These are phyloP conservation scores for Nicotiana knightiana DNA, from an alignment of 257 asterid species.

Conservation along the genomic window DNA sequence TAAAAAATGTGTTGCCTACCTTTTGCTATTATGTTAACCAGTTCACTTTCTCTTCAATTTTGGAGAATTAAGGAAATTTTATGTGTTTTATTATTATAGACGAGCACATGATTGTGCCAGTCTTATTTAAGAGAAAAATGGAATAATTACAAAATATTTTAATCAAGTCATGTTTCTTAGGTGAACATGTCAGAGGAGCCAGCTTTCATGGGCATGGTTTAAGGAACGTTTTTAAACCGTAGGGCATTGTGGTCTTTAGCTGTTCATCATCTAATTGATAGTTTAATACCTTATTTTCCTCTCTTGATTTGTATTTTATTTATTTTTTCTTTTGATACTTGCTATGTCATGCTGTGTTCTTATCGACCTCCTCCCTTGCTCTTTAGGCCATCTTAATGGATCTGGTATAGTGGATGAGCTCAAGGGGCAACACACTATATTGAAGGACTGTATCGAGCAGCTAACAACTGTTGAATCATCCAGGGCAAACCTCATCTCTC, in stretches of 20 bases:
- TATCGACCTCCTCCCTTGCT: background rate
- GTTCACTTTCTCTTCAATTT: background rate
- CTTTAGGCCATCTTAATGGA: slow-evolving; percentile 30
- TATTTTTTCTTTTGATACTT: background rate
- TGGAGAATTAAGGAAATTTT: background rate
- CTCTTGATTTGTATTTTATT: background rate
- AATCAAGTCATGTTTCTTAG: background rate
- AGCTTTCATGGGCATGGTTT: background rate
- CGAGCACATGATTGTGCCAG: background rate
- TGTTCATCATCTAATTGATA: background rate
- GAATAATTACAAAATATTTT: background rate
- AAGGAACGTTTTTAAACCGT: background rate
- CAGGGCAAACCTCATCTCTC: slow-evolving; percentile 61
- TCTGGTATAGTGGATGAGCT: slow-evolving; percentile 50
- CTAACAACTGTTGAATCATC: slow-evolving; percentile 58
- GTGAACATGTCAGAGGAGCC: background rate
- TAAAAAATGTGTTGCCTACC: background rate
- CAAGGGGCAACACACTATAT: slow-evolving; percentile 57
- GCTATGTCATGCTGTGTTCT: background rate
- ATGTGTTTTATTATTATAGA: background rate
- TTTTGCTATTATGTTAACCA: background rate
- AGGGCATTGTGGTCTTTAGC: background rate
- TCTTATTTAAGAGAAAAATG: background rate
- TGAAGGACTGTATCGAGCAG: slow-evolving; percentile 71
- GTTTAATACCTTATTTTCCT: background rate